Evolutionary conservation across 257 asterid genomes (phyloP).

Genomic region (Plantago ovata): DNA sequence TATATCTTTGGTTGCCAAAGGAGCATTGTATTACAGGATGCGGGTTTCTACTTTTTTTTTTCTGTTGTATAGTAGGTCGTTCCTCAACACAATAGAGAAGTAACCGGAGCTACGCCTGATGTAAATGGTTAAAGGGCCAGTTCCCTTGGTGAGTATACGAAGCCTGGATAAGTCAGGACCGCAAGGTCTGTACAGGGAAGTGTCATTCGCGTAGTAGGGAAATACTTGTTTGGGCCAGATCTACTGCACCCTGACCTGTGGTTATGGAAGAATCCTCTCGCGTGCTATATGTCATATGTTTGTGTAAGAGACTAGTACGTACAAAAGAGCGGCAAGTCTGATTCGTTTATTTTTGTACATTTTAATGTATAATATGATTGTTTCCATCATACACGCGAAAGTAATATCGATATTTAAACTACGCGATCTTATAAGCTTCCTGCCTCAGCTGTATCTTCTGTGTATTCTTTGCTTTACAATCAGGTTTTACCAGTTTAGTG

Average conservation of each 20-base stretch:
- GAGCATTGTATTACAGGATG: no score
- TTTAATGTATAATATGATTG: slow-evolving; percentile 9
- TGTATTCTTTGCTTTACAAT: background rate
- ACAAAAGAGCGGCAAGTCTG: background rate
- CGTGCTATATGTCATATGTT: no score
- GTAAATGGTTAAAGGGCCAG: slow-evolving; percentile 18
- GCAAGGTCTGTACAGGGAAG: slow-evolving; percentile 22
- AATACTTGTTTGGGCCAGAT: no score
- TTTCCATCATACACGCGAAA: slow-evolving; percentile 1
- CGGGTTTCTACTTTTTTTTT: no score
- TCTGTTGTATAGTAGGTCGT: background rate
- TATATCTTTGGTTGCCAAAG: no score
- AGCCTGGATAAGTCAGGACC: slow-evolving; percentile 1
- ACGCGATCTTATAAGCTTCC: background rate
- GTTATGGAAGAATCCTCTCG: no score
- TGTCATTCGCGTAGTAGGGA: background rate
- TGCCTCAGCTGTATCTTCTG: background rate
- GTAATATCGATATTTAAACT: background rate
- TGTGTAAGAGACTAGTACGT: slow-evolving; percentile 11
- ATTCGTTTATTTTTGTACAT: slow-evolving; percentile 24
- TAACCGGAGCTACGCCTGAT: slow-evolving; percentile 14
- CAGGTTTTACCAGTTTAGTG: background rate
- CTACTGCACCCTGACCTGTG: no score
- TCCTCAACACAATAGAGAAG: background rate
- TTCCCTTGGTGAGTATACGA: slow-evolving; percentile 6